These are phyloP conservation scores for Dactylellina cionopaga DNA, from an alignment of 2,329 filamentous ascomycete genomes.

Conservation along the genomic window DNA sequence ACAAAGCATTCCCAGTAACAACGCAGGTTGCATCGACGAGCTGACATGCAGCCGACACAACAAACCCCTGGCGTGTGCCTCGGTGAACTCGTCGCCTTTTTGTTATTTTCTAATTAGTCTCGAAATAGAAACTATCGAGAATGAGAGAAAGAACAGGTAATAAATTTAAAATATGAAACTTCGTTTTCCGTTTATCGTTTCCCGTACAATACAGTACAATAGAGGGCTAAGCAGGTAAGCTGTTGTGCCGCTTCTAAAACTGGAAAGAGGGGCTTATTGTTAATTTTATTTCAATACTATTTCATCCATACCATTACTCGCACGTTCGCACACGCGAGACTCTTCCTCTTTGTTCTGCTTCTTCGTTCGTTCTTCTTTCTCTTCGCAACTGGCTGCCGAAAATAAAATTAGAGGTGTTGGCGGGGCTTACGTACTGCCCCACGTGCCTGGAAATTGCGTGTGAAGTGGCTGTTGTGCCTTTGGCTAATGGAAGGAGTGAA, in stretches of 20 bases:
- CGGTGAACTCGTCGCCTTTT: background rate
- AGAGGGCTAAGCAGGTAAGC: no score
- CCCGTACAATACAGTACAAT: no score
- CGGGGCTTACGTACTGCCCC: constrained; percentile 35
- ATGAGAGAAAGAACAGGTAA: background rate
- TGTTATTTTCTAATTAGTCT: background rate
- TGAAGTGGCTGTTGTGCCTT: background rate
- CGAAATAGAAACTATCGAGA: constrained; percentile 23
- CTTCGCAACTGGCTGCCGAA: background rate
- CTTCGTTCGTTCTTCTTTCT: no score
- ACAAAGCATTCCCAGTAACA: no score
- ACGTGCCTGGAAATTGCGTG: constrained; percentile 40
- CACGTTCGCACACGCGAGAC: no score
- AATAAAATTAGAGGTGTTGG: constrained; percentile 25
- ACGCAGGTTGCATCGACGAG: no score
- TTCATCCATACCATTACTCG: no score
- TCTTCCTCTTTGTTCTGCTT: background rate
- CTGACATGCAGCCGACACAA: no score
- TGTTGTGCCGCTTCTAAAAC: constrained; percentile 45
- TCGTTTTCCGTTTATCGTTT: constrained; percentile 30
- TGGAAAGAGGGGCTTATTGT: constrained; percentile 29
- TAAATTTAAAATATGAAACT: constrained; percentile 7
- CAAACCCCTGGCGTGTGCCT: background rate
- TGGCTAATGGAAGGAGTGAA: background rate
- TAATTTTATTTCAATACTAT: constrained; percentile 30